These are phyloP conservation scores for Aspergillus quadricinctus DNA, from an alignment of 2,329 filamentous ascomycete genomes.

Conservation along the genomic window DNA sequence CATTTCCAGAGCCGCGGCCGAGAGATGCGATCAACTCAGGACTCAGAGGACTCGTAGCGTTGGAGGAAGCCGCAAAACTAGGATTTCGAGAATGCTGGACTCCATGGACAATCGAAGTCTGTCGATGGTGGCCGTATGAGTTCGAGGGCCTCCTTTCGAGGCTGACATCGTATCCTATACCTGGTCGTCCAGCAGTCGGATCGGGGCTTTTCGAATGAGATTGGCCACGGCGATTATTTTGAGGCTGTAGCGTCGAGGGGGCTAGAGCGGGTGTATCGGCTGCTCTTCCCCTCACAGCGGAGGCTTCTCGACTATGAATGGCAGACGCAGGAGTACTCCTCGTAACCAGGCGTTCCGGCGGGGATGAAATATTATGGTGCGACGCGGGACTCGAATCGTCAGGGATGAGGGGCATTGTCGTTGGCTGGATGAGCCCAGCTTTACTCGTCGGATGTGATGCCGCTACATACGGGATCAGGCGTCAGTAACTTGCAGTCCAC, in stretches of 20 bases:
- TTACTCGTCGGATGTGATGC: slow-evolving; percentile 36
- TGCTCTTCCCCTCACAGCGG: slow-evolving; percentile 40
- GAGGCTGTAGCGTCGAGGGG: slow-evolving; percentile 33
- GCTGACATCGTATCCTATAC: slow-evolving; percentile 32
- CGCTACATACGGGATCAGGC: slow-evolving; percentile 20
- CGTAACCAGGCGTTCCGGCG: slow-evolving; percentile 34
- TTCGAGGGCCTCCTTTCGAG: slow-evolving; percentile 42
- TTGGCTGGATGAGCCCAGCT: slow-evolving; percentile 35
- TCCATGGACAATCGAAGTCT: slow-evolving; percentile 96
- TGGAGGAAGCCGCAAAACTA: slow-evolving; percentile 64
- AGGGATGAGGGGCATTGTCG: slow-evolving; percentile 38
- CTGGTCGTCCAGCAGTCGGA: slow-evolving; percentile 30
- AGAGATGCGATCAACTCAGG: slow-evolving; percentile 76
- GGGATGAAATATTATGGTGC: slow-evolving; percentile 35
- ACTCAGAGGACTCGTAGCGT: slow-evolving; percentile 75
- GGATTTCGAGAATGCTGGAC: slow-evolving; percentile 86
- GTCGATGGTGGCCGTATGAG: slow-evolving; percentile 82
- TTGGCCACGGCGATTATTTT: slow-evolving; percentile 33
- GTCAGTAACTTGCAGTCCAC: background rate
- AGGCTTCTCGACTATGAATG: slow-evolving; percentile 43
- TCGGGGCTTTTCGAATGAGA: slow-evolving; percentile 43
- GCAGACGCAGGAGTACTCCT: slow-evolving; percentile 35
- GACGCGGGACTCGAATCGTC: slow-evolving; percentile 35
- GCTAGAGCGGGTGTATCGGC: slow-evolving; percentile 32
- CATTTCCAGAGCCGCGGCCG: slow-evolving; percentile 52